phyloP scores from a whole-genome alignment of 2,329 filamentous ascomycete species.

The Fusarium liriodendri region DNA sequence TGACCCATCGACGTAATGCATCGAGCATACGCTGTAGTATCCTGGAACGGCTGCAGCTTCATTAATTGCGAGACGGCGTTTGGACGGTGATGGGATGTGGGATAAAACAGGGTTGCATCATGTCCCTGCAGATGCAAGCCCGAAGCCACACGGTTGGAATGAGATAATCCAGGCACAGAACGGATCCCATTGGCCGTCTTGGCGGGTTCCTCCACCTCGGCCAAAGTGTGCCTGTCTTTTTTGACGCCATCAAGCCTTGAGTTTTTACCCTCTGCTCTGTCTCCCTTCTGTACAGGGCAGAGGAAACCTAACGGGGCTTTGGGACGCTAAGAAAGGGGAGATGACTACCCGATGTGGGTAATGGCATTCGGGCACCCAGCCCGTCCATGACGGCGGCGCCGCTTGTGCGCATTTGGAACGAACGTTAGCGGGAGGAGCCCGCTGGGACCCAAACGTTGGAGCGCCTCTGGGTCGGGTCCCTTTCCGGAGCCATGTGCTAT shows the following conservation, averaged over 20 bases:
- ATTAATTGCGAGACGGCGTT: conserved; percentile 23
- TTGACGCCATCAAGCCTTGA: conserved; percentile 32
- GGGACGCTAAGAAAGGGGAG: conserved; percentile 31
- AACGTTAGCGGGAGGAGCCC: conserved; percentile 30
- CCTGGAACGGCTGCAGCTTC: conserved; percentile 1
- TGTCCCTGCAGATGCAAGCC: conserved; percentile 29
- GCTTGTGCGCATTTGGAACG: conserved; percentile 25
- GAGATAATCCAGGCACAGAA: conserved; percentile 30
- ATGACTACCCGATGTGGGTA: conserved; percentile 35
- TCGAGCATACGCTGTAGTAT: conserved; percentile 5
- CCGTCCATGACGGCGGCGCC: conserved; percentile 11
- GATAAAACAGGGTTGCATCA: conserved; percentile 27
- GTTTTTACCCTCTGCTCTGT: neutral
- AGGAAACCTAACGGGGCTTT: conserved; percentile 25
- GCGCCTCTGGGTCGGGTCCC: conserved; percentile 28
- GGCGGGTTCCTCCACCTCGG: conserved; percentile 7
- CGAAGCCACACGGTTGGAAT: conserved; percentile 9
- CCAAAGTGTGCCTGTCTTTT: conserved; percentile 7
- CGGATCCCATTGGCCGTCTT: conserved; percentile 17
- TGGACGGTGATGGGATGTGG: conserved; percentile 13
- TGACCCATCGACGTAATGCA: conserved; percentile 19
- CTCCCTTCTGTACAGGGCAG: conserved; percentile 18
- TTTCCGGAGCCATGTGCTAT: conserved; percentile 25
- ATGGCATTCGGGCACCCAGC: conserved; percentile 18
- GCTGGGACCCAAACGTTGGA: conserved; percentile 21